phyloP scores from a whole-genome alignment of 192 early-diverging fungal species.

The Backusella circina region DNA sequence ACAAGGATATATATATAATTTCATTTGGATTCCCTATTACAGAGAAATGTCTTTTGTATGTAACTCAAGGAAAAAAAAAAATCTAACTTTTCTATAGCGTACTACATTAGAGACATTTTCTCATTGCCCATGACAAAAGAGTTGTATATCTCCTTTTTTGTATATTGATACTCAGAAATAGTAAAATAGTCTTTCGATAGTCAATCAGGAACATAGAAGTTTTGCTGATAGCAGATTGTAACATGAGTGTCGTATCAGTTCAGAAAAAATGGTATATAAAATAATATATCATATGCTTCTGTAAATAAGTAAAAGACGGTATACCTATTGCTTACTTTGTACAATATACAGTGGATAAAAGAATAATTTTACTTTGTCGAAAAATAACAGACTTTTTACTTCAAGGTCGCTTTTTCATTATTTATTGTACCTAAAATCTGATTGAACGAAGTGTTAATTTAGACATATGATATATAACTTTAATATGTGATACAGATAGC shows the following conservation, averaged over 20 bases:
- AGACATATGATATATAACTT: not conserved
- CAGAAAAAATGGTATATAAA: not conserved
- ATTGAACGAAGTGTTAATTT: not conserved
- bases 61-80: not conserved
- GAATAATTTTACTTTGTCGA: not conserved
- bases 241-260: not conserved
- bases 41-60: not conserved
- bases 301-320: not conserved
- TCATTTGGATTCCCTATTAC: not conserved
- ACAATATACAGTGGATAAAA: not conserved
- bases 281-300: not conserved
- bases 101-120: not conserved
- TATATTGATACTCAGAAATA: not conserved
- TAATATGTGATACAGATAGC: not conserved
- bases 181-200: not conserved
- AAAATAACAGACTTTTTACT: not conserved
- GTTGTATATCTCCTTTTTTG: conserved; percentile 12
- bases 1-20: not conserved
- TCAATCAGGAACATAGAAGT: not conserved
- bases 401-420: not conserved
- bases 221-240: not conserved
- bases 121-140: not conserved
- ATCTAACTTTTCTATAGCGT: not conserved
- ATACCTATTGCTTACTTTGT: not conserved
- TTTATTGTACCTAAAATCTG: not conserved